Evolutionary conservation across 495 filamentous ascomycete genomes (phyloP).

Genomic region (Collariella sp.): DNA sequence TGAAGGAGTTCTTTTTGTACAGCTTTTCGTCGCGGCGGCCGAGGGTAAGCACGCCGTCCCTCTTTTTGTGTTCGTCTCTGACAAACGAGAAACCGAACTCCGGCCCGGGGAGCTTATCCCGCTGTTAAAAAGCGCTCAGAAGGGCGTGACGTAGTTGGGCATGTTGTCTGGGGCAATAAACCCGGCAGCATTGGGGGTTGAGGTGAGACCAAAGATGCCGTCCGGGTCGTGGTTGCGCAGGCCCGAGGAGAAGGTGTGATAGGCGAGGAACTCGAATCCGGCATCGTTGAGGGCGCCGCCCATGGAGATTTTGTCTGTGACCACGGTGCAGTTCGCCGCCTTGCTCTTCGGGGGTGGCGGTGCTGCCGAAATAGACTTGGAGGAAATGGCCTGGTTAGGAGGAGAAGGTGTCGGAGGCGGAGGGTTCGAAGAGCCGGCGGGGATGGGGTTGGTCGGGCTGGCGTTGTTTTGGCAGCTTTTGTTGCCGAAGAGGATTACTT

Average conservation of each 20-base stretch:
- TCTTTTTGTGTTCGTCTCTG: constrained; percentile 9
- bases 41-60: constrained; percentile 29
- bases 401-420: constrained; percentile 15
- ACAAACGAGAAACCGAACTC: constrained; percentile 20
- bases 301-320: constrained; percentile 24
- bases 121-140: constrained; percentile 11
- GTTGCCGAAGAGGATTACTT: constrained; percentile 15
- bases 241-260: constrained; percentile 17
- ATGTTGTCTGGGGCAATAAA: background rate
- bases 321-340: constrained; percentile 18
- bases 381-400: background rate
- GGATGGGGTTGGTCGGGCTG: no score
- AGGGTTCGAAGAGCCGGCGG: constrained; percentile 12
- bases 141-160: background rate
- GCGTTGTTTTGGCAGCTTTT: constrained; percentile 21
- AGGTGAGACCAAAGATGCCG: constrained; percentile 28
- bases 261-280: constrained; percentile 22
- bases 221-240: constrained; percentile 21
- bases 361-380: constrained; percentile 9
- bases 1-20: constrained; percentile 15
- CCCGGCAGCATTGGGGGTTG: background rate
- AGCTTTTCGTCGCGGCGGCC: constrained; percentile 24
- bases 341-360: constrained; percentile 4
- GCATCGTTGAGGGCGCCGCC: constrained; percentile 5
- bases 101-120: constrained; percentile 13